These are phyloP conservation scores for Limnomonas spitsbergensis DNA, from an alignment of 139 green algal species.

Conservation along the genomic window DNA sequence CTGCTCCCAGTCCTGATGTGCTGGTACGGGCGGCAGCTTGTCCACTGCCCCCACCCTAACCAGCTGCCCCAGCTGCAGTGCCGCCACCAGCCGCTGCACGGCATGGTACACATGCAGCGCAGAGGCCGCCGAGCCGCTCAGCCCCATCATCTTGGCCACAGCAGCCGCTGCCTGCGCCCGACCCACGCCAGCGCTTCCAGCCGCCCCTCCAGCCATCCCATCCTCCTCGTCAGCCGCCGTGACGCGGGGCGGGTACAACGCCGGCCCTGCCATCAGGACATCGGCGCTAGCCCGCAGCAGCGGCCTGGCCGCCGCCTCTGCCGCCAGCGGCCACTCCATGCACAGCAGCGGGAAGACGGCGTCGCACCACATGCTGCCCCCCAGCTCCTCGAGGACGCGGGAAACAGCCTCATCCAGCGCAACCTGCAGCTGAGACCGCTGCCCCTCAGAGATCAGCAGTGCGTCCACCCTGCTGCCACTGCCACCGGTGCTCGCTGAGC, in stretches of 20 bases:
- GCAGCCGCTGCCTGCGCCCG: not conserved
- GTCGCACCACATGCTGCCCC: slow-evolving; percentile 68
- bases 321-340: slow-evolving; percentile 54
- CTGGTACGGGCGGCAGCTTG: slow-evolving; percentile 5
- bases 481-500: not conserved
- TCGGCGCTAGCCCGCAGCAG: slow-evolving; percentile 40
- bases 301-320: slow-evolving; percentile 17
- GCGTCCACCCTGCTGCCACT: no score
- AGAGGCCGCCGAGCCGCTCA: slow-evolving; percentile 41
- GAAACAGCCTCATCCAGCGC: slow-evolving; percentile 29
- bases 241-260: slow-evolving; percentile 25
- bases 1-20: slow-evolving; percentile 19
- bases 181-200: not conserved
- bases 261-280: slow-evolving; percentile 36
- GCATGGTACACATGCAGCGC: slow-evolving; percentile 52
- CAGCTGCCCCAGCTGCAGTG: slow-evolving; percentile 64
- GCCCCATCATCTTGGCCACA: slow-evolving; percentile 15
- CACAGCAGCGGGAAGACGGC: slow-evolving; percentile 62
- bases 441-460: slow-evolving; percentile 25
- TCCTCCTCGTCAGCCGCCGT: not conserved
- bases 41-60: slow-evolving; percentile 7
- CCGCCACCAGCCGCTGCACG: slow-evolving; percentile 58
- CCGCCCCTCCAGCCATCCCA: not conserved
- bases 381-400: slow-evolving; percentile 43
- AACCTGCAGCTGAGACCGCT: slow-evolving; percentile 6